phyloP scores from a whole-genome alignment of 2,329 filamentous ascomycete genomes.

The Cytospora piceae region DNA sequence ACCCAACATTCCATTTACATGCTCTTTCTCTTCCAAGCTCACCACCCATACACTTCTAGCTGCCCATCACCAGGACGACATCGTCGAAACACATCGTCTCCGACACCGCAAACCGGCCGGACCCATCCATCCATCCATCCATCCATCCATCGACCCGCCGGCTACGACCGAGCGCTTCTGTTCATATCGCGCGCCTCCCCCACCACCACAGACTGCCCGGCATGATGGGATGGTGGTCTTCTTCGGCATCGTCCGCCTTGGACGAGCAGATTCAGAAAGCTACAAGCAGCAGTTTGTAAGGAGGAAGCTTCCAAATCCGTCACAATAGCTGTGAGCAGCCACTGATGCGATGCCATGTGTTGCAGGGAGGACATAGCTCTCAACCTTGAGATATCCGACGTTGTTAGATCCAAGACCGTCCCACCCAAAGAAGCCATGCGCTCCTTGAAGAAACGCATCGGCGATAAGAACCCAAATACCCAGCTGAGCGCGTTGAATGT shows the following conservation, averaged over 20 bases:
- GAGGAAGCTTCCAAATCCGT: conserved; percentile 9
- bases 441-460: conserved; percentile 89
- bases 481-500: conserved; percentile 94
- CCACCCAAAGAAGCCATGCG: conserved; percentile 98
- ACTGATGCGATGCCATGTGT: conserved; percentile 30
- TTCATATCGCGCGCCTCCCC: not conserved
- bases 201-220: conserved; percentile 35
- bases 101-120: not conserved
- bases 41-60: not conserved
- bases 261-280: conserved; percentile 97
- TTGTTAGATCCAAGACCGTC: conserved; percentile 96
- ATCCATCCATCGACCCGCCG: not conserved
- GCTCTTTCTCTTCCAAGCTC: not conserved
- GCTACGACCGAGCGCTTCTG: not conserved
- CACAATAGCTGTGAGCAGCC: not conserved
- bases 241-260: conserved; percentile 84
- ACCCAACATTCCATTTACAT: not conserved
- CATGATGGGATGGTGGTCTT: conserved; percentile 97
- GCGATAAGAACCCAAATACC: conserved; percentile 96
- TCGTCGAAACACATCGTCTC: not conserved
- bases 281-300: conserved; percentile 89
- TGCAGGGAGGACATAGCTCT: conserved; percentile 90
- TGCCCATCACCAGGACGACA: not conserved
- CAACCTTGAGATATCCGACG: conserved; percentile 96
- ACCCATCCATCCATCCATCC: not conserved